Base-by-base conservation (phyloP, 2,329 filamentous ascomycete genomes). In the Microsporum canis region DNA sequence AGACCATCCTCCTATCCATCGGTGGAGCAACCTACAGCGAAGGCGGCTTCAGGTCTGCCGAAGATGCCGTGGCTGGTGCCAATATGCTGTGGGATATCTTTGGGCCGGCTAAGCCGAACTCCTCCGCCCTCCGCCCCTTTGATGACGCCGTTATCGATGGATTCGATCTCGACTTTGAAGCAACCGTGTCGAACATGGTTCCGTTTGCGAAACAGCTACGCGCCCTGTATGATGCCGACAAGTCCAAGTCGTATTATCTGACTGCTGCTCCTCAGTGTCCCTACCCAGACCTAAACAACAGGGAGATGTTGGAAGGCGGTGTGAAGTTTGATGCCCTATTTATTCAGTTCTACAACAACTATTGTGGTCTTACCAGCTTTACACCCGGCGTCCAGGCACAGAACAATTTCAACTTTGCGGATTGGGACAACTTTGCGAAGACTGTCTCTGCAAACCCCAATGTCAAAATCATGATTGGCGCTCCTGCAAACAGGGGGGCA, bases 151-250 rank as follows among this genome's bases (percentile, higher is more conserved):
- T 82, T 3, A 75, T 91, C 47, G 86, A 91, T 70, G 88, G 88
- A 3, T 89, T 91, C 71, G 88, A 91, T 72, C 84, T 90, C 65
- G 88, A 91, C 71, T 85, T 90, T 64, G 87, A 90, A 73, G 77
- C 81, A 3, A 71, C 73, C 2, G 80, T 81, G 12, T 72, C 72
- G 56, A 85, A 88, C 73, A 83, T 87, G 74, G 78, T 76, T 0
- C 73, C 81, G 0, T 88, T 89, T 66, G 85, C 80, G 1, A 75
- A 78, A 41, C 75, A 79, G 60, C 78, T 89, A 7, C 82, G 84
- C 34, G 66, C 70, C 14, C 67, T 77, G 49, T 85, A 85, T 78
- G 76, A 83, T 65, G 73, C 74, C 23, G 78, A 79, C 29, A 72
- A 68, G 0, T 76, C 75, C 64, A 84, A 82, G 71, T 72, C 71